phyloP scores from a whole-genome alignment of 306 rosid genomes.

The Trifolium fragiferum region DNA sequence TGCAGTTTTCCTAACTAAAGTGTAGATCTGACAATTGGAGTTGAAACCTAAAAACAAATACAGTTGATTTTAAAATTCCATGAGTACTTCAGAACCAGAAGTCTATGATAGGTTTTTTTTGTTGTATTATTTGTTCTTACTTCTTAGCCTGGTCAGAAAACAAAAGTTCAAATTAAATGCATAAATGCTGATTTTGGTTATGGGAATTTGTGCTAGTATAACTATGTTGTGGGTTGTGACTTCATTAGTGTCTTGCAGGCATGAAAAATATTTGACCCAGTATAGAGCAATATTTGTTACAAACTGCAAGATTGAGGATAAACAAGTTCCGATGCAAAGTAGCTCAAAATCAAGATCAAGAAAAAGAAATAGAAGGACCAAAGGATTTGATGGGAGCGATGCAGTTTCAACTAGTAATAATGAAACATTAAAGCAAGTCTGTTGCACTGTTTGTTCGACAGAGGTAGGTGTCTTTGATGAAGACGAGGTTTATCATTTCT shows the following conservation, averaged over 20 bases:
- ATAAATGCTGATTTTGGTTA: conserved; percentile 2
- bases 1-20: conserved; percentile 10
- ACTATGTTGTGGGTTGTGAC: conserved; percentile 27
- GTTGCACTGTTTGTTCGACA: conserved; percentile 70
- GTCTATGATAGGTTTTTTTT: conserved; percentile 2
- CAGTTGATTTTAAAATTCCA: conserved; percentile 1
- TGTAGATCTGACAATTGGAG: neutral
- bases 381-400: conserved; percentile 42
- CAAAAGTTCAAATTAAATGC: neutral
- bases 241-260: conserved; percentile 58
- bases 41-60: neutral
- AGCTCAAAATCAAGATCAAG: conserved; percentile 45
- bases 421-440: conserved; percentile 65
- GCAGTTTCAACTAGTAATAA: conserved; percentile 35
- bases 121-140: neutral
- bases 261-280: conserved; percentile 76
- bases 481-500: conserved; percentile 73
- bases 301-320: conserved; percentile 66
- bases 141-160: neutral
- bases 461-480: conserved; percentile 73
- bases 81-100: neutral
- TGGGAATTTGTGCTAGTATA: conserved; percentile 26
- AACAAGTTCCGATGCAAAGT: conserved; percentile 39
- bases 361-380: conserved; percentile 48
- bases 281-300: conserved; percentile 75